A percentile compares a stretch with the other conserved stretches of the same genome.
Evolutionary conservation across 306 rosid genomes (phyloP).

Genomic region (Mimosa bimucronata): DNA sequence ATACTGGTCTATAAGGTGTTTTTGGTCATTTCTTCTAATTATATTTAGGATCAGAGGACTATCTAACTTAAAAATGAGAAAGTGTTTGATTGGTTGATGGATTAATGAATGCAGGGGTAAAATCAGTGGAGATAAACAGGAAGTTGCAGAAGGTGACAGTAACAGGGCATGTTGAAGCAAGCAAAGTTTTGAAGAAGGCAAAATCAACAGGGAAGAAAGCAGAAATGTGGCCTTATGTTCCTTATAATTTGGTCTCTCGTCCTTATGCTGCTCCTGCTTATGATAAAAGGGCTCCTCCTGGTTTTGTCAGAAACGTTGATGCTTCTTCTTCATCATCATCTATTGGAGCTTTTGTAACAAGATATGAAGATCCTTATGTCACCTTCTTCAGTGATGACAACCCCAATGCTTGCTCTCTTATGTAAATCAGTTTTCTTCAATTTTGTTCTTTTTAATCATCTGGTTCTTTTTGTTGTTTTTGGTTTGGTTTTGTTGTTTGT

Average conservation of each 20-base stretch:
- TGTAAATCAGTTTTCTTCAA: neutral
- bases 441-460: neutral
- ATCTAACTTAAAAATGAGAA: too few species aligned
- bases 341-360: constrained; percentile 39
- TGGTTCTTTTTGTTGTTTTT: neutral
- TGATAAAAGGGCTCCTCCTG: constrained; percentile 96
- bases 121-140: constrained; percentile 85
- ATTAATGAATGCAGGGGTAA: constrained; percentile 72
- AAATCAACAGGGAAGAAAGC: constrained; percentile 81
- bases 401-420: constrained; percentile 59
- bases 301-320: constrained; percentile 77
- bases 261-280: constrained; percentile 73
- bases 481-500: neutral
- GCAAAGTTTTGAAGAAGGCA: constrained; percentile 83
- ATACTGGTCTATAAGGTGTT: too few species aligned
- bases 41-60: too few species aligned
- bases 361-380: constrained; percentile 68
- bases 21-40: too few species aligned
- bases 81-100: too few species aligned
- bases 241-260: constrained; percentile 69
- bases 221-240: constrained; percentile 95
- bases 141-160: constrained; percentile 91
- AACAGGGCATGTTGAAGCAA: constrained; percentile 74
- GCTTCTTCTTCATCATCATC: constrained; percentile 32
- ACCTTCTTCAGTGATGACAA: constrained; percentile 92